A percentile compares a stretch with the other conserved stretches of the same genome.
Conservation (phyloP, 768 basidiomycete species). For the Leccinum broughii region DNA sequence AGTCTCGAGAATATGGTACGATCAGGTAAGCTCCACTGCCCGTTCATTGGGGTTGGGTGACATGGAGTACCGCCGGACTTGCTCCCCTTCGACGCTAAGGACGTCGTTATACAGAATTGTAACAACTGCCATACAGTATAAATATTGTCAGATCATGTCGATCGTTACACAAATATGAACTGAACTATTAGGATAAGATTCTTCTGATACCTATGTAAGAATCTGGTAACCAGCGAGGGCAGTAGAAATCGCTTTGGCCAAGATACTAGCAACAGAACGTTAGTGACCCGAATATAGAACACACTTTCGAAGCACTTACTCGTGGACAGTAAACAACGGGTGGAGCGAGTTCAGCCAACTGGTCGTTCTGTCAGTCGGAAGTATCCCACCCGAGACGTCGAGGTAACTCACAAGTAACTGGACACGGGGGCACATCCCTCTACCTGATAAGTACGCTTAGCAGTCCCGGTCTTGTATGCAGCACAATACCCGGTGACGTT, state of each 20-base stretch:
- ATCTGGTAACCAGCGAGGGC: constrained; percentile 38
- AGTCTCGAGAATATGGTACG: constrained; percentile 30
- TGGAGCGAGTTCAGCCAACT: constrained; percentile 66
- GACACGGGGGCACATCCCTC: constrained; percentile 61
- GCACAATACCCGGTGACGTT: constrained; percentile 57
- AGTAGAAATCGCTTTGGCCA: constrained; percentile 54
- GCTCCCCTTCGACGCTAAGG: too few relatives aligned
- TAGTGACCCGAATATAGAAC: not conserved
- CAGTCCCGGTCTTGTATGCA: constrained; percentile 60
- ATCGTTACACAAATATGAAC: too few relatives aligned
- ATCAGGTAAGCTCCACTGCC: constrained; percentile 14
- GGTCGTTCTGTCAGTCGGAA: not conserved
- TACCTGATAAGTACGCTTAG: constrained; percentile 51
- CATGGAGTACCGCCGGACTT: too few relatives aligned
- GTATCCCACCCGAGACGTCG: not conserved
- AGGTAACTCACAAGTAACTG: constrained; percentile 57
- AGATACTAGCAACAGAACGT: constrained; percentile 35
- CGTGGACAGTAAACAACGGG: constrained; percentile 62
- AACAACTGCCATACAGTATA: too few relatives aligned
- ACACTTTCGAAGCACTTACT: constrained; percentile 38
- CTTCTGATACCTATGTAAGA: constrained; percentile 4
- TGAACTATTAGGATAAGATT: not conserved
- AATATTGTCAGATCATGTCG: too few relatives aligned
- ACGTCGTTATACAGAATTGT: too few relatives aligned
- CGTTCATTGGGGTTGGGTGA: too few relatives aligned